Base-by-base conservation (phyloP, 2,329 filamentous ascomycete species). In the Gaeumannomyces tritici region DNA sequence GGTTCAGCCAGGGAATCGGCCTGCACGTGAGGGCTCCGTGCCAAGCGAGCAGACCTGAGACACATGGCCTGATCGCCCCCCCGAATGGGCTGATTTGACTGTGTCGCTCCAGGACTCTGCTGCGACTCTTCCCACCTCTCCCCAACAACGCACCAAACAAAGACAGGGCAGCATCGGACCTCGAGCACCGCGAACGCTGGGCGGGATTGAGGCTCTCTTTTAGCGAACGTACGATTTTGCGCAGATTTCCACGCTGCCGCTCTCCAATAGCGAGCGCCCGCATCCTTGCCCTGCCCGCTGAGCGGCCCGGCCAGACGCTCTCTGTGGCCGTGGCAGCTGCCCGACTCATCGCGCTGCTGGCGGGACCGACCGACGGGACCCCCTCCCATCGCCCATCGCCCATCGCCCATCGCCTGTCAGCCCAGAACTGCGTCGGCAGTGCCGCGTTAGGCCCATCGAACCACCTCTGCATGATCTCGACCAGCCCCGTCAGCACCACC, bases 31-130 rank as follows among this genome's bases (percentile, higher is more conserved):
- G 58, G n/a, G 58, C n/a, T 42, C 58, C 3, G 58, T n/a, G 24
- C 24, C 58, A 59, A 33, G 33, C 42, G 33, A 55, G 35, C 4
- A 59, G 27, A 59, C 55, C 33, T 55, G 47, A 62, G 61, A 62
- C 61, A 31, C 21, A 62, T 62, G 61, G 61, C 58, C 61, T 62
- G 61, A 62, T 62, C 61, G 57, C 61, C 58, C 31, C 57, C 59
- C 57, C 51, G 33, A 57, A 61, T 61, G 60, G 60, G 60, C 60
- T 61, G 60, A 61, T 61, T 29, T 31, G n/a, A 5, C 24, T 31
- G 29, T 26, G 60, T 42, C 15, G 47, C 18, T 57, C 31, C 51
- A 27, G 35, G 27, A 28, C n/a, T 26, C 51, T 35, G 58, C 58
- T 57, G 55, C 47, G 18, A 57, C 27, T 24, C 55, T 61, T 61